Conservation (phyloP, 768 basidiomycete species). For the Strobilomyces confusus region DNA sequence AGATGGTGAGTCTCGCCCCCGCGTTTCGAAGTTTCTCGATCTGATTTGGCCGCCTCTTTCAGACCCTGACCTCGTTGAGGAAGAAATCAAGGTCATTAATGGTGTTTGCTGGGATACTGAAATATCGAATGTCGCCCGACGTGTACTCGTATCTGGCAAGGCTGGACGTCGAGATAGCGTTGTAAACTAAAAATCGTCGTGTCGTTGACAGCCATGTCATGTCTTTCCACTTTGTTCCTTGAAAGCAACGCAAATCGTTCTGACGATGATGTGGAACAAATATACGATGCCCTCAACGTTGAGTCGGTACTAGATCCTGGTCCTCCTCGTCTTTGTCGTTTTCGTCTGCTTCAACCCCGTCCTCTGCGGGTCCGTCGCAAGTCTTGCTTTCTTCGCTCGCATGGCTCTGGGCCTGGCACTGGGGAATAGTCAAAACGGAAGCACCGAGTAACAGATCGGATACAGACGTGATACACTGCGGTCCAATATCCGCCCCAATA, state of each 20-base stretch:
- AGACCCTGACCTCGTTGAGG: slow-evolving; percentile 62
- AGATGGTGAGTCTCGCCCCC: slow-evolving; percentile 51
- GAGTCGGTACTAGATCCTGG: slow-evolving; percentile 28
- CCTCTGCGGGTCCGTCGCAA: slow-evolving; percentile 21
- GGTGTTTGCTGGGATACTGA: slow-evolving; percentile 83
- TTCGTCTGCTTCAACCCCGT: slow-evolving; percentile 24
- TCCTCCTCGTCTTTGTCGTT: slow-evolving; percentile 17
- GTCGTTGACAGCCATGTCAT: background rate
- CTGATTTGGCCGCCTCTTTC: slow-evolving; percentile 24
- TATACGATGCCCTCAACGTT: slow-evolving; percentile 30
- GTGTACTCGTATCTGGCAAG: slow-evolving; percentile 86
- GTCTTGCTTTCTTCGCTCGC: slow-evolving; percentile 13
- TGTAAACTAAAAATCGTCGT: slow-evolving; percentile 34
- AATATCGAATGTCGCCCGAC: slow-evolving; percentile 87
- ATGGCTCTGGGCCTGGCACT: slow-evolving; percentile 30
- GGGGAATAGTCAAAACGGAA: background rate
- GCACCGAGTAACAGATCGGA: background rate
- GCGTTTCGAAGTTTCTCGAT: slow-evolving; percentile 11
- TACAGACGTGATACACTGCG: slow-evolving; percentile 71
- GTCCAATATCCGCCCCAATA: slow-evolving; percentile 91
- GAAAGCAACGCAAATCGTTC: slow-evolving; percentile 17
- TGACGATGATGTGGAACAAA: too few relatives aligned
- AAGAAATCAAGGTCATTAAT: slow-evolving; percentile 83
- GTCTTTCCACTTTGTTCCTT: background rate
- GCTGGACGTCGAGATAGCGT: slow-evolving; percentile 80